Base-by-base conservation (phyloP, 2,329 filamentous ascomycete genomes). In the Fusarium nodosum region DNA sequence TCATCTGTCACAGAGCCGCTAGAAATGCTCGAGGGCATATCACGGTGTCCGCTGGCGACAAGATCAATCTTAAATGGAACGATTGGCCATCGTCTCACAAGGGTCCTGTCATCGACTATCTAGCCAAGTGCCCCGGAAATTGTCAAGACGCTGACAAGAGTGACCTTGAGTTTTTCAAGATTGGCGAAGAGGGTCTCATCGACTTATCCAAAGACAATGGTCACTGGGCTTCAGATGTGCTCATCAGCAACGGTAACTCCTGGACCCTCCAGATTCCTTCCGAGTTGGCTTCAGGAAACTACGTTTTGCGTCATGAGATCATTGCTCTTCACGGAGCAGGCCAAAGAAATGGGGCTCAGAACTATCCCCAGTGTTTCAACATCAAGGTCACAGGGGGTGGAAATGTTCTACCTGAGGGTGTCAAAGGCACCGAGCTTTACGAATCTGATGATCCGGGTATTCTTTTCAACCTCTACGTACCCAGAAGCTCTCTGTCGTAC, bases 101-200 rank as follows among this genome's bases (percentile, higher is more conserved):
- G 34, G 82, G 85, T 0, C 88, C 89, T 11, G 85, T 91, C 71
- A 83, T 91, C 66, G 85, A 85, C 76, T 91, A 91, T 80, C 79
- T 91, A 18, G 89, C 89, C 57, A 83, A 83, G 71, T 89, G 87
- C 79, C 80, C 82, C 34, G 87, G 84, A 24, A 83, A 88, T 76
- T 90, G 86, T 77, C 80, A 84, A 38, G 76, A 77, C 1, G 86
- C 84, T 58, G 83, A 86, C 77, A 86, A 87, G 77, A 79, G 77
- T 3, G 74, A 79, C 7, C 82, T 90, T 31, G 77, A 85, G 68
- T 91, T 86, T 78, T 87, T 89, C 84, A 91, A 91, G 83, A 90
- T 91, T 61, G 83, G 85, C 39, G 83, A 83, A 58, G 81, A 77
- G 34, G 89, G 88, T 60, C 81, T 88, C 28, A 79, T 85, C 60